These are phyloP conservation scores for Penicillium sp. DNA, from an alignment of 2,329 filamentous ascomycete genomes.

Conservation along the genomic window DNA sequence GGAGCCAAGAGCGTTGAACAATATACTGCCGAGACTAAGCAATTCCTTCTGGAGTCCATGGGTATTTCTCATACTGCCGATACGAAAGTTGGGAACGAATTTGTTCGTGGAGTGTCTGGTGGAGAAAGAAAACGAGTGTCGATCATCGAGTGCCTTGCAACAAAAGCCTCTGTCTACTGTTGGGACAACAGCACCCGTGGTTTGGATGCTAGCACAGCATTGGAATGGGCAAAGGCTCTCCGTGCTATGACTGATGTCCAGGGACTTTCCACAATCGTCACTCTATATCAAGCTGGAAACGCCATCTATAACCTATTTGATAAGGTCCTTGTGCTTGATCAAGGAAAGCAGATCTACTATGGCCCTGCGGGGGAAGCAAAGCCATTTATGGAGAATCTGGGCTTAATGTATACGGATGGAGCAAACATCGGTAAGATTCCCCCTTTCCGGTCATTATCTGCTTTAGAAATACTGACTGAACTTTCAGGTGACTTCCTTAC, in stretches of 20 bases:
- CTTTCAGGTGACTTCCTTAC: conserved; percentile 61
- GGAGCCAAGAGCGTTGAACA: conserved; percentile 53
- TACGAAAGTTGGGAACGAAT: conserved; percentile 69
- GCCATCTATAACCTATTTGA: conserved; percentile 70
- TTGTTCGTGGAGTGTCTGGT: conserved; percentile 65
- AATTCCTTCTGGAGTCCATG: conserved; percentile 61
- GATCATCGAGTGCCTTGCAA: conserved; percentile 64
- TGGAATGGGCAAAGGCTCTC: conserved; percentile 62
- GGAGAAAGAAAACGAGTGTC: conserved; percentile 70
- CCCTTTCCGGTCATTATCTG: neutral
- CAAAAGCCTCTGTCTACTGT: conserved; percentile 59
- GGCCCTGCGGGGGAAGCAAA: conserved; percentile 60
- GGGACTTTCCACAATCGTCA: conserved; percentile 62
- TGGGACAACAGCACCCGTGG: conserved; percentile 70
- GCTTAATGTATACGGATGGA: conserved; percentile 63
- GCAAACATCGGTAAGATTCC: conserved; percentile 55
- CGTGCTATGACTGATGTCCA: conserved; percentile 64
- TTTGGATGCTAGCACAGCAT: conserved; percentile 64
- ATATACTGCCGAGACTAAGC: conserved; percentile 48
- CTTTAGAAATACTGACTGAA: neutral
- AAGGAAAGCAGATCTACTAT: conserved; percentile 66
- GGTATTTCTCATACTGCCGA: conserved; percentile 60
- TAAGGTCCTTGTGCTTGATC: conserved; percentile 68
- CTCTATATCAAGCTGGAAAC: conserved; percentile 69
- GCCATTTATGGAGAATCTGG: conserved; percentile 65